Percentiles rank a stretch among this genome's conserved stretches.
These are phyloP conservation scores for Cladorrhinum sp. DNA, from an alignment of 2,329 filamentous ascomycete species.

Conservation along the genomic window DNA sequence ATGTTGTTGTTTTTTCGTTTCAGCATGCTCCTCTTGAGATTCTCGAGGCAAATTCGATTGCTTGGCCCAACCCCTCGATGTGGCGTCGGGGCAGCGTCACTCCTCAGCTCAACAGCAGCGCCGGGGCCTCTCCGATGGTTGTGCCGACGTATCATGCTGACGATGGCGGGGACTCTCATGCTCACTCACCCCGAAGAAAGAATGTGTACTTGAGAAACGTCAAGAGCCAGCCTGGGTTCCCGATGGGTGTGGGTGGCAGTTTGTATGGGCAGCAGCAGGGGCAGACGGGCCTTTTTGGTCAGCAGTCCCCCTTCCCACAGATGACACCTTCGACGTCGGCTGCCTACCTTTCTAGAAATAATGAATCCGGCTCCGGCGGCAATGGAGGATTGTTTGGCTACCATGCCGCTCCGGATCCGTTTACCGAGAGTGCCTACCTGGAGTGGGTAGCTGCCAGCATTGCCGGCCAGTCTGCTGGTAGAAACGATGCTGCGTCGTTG, in stretches of 20 bases:
- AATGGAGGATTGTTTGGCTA: no score
- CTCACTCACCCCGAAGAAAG: constrained; percentile 56
- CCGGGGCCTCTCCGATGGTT: constrained; percentile 33
- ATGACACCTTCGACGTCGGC: no score
- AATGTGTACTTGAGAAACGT: constrained; percentile 21
- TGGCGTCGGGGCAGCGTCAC: constrained; percentile 47
- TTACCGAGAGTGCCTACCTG: constrained; percentile 26
- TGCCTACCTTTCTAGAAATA: no score
- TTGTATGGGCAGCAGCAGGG: background rate
- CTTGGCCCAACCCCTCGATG: constrained; percentile 75
- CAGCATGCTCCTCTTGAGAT: constrained; percentile 76
- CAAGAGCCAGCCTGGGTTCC: constrained; percentile 15
- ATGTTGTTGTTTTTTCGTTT: constrained; percentile 76
- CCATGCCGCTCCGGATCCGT: constrained; percentile 27
- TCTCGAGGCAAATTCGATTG: constrained; percentile 69
- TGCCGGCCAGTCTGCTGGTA: background rate
- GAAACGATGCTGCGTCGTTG: background rate
- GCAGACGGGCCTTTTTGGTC: no score
- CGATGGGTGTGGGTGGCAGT: background rate
- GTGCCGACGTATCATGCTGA: constrained; percentile 42
- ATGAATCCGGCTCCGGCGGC: no score
- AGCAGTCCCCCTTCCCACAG: no score
- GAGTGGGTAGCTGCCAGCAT: constrained; percentile 23
- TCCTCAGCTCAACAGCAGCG: constrained; percentile 21
- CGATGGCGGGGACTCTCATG: constrained; percentile 53